Percentiles rank a stretch among this genome's conserved stretches.
These are phyloP conservation scores for Bisporella sp. DNA, from an alignment of 2,329 filamentous ascomycete genomes.

Conservation along the genomic window DNA sequence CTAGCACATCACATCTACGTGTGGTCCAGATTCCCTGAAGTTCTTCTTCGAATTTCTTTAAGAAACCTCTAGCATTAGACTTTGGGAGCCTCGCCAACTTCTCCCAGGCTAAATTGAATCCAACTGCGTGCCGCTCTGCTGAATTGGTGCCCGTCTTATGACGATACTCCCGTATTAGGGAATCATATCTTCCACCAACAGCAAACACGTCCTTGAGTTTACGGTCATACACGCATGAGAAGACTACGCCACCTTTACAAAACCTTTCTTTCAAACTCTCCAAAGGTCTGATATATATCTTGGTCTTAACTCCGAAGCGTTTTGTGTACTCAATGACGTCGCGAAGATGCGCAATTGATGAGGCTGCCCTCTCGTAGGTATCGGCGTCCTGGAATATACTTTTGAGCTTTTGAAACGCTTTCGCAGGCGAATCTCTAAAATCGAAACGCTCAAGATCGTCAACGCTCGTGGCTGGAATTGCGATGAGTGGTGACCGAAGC, in stretches of 20 bases:
- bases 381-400: constrained; percentile 55
- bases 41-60: constrained; percentile 67
- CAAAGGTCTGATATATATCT: constrained; percentile 78
- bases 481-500: constrained; percentile 72
- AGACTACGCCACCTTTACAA: constrained; percentile 77
- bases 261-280: constrained; percentile 89
- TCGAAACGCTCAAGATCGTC: constrained; percentile 89
- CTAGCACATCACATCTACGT: constrained; percentile 76
- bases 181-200: constrained; percentile 89
- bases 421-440: constrained; percentile 60
- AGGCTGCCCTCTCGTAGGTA: constrained; percentile 65
- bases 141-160: constrained; percentile 57
- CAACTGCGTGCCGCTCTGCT: constrained; percentile 75
- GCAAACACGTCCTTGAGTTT: constrained; percentile 83
- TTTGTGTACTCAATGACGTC: constrained; percentile 72
- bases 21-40: constrained; percentile 49
- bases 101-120: constrained; percentile 88
- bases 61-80: constrained; percentile 45
- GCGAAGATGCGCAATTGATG: constrained; percentile 72
- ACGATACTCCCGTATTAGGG: constrained; percentile 75
- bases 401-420: constrained; percentile 53
- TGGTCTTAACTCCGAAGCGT: constrained; percentile 65
- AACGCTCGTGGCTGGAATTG: constrained; percentile 80
- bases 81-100: constrained; percentile 49
- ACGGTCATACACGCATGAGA: constrained; percentile 83